Evolutionary conservation across 768 basidiomycete species (phyloP).

Genomic region (Neoboletus brunneissimus): DNA sequence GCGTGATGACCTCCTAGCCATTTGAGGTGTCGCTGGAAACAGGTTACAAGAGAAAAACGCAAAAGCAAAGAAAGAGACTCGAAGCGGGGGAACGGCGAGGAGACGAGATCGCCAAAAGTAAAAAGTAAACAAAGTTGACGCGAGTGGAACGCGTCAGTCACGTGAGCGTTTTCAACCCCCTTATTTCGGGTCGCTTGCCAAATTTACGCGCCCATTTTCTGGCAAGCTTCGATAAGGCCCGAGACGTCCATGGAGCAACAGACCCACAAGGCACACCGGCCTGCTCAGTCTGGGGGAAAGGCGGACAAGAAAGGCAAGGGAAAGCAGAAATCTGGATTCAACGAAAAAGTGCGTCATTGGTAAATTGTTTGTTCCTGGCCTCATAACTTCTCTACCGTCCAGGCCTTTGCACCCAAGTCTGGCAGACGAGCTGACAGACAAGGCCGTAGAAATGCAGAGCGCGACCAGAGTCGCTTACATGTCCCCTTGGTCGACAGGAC

Average conservation of each 20-base stretch:
- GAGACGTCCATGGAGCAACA: constrained; percentile 58
- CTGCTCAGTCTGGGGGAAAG: constrained; percentile 67
- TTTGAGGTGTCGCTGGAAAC: constrained; percentile 18
- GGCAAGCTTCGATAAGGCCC: background rate
- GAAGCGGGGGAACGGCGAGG: constrained; percentile 8
- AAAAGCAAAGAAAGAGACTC: constrained; percentile 12
- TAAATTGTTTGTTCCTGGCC: background rate
- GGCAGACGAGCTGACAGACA: constrained; percentile 86
- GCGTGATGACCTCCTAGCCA: constrained; percentile 26
- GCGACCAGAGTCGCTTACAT: constrained; percentile 91
- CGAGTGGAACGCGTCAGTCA: constrained; percentile 27
- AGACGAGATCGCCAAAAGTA: background rate
- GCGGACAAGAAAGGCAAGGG: constrained; percentile 75
- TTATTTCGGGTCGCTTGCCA: constrained; percentile 13
- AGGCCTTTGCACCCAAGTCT: constrained; percentile 91
- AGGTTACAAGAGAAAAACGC: constrained; percentile 12
- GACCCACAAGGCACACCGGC: constrained; percentile 80
- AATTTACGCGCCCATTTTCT: constrained; percentile 7
- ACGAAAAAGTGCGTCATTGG: constrained; percentile 69
- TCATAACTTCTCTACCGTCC: background rate
- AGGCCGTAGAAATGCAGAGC: constrained; percentile 87
- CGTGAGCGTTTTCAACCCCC: constrained; percentile 23
- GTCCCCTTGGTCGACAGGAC: constrained; percentile 95
- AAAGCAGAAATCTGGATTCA: constrained; percentile 73
- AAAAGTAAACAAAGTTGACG: constrained; percentile 22